Conservation (phyloP, 768 basidiomycete species). For the Clavaria fumosa region DNA sequence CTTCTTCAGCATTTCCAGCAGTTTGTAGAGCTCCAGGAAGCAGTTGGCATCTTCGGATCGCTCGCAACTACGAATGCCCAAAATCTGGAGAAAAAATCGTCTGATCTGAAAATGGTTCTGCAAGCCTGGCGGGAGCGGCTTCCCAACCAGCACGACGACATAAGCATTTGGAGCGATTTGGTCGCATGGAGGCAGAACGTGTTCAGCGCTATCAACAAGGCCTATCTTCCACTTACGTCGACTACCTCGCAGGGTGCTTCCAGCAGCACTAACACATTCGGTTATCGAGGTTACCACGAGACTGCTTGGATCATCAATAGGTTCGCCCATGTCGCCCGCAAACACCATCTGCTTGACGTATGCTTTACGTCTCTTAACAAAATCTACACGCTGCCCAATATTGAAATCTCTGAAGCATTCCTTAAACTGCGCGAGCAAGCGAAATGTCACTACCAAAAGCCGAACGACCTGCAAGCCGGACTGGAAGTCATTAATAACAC, state of each 20-base stretch:
- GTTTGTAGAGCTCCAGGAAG: constrained; percentile 94
- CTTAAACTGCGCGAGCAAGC: constrained; percentile 97
- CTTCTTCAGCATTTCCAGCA: constrained; percentile 97
- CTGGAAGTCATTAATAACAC: constrained; percentile 99
- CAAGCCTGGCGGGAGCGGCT: constrained; percentile 95
- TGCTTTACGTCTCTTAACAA: constrained; percentile 90
- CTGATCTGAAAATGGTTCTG: constrained; percentile 90
- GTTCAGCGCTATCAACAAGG: constrained; percentile 91
- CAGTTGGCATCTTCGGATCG: constrained; percentile 85
- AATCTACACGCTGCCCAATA: constrained; percentile 97
- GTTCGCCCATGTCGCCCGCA: constrained; percentile 95
- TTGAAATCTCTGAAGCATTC: constrained; percentile 99
- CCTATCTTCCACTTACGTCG: constrained; percentile 82
- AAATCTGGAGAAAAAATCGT: constrained; percentile 90
- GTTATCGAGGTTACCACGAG: constrained; percentile 95
- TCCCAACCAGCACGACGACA: constrained; percentile 92
- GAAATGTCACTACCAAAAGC: constrained; percentile 92
- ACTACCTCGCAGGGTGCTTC: constrained; percentile 37
- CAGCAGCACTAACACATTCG: constrained; percentile 62
- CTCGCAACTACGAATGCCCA: constrained; percentile 71
- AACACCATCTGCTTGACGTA: constrained; percentile 91
- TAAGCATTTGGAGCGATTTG: constrained; percentile 98
- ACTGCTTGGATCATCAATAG: constrained; percentile 99
- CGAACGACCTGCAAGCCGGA: constrained; percentile 83
- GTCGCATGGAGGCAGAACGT: constrained; percentile 99